Evolutionary conservation across 306 rosid genomes (phyloP), one percentile per base, ranked within the genome.

Genomic region (Lathyrus aphaca): DNA sequence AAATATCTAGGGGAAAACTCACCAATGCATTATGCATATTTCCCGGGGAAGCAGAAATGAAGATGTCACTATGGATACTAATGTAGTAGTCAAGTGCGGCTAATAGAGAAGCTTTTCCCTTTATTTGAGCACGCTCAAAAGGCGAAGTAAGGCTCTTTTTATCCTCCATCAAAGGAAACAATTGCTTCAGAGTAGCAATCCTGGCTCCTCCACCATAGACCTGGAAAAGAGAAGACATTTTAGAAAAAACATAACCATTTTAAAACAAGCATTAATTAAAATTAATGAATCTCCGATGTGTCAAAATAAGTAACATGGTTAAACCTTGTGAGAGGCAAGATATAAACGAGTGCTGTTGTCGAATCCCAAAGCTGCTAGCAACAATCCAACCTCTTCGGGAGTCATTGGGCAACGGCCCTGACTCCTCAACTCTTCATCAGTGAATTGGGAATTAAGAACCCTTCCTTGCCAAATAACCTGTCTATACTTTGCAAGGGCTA

Each of bases 1-100:
- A 35, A 7, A 21, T 53, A 74, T 50, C 57, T 45, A 39, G 62
- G 60, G 70, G 64, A 62, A 9, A 74, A 74, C 96, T 91, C 75
- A 95, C 99, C 95, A 95, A 30, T 63, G 99, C 99, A 66, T 95
- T 95, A 83, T 95, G 99, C 99, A 95, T 95, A 67, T 95, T 95
- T 82, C 99, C 99, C 4, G 99, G 99, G 66, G 99, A 95, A 84
- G 99, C 99, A 55, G 99, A 95, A 71, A 95, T 65, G 53, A 95
- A 95, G 76, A 95, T 84, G 80, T 91, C 91, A 27, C 97, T 95
- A 61, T 95, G 97, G 92, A 95, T 71, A 82, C 89, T 78, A 30
- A 95, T 85, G 32, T 95, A 95, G 86, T 95, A 95, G 69, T 95
- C 99, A 27, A 91, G 83, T 5, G 99, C 99, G 49, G 99, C 99